These are phyloP conservation scores for Theobroma cacao DNA, from an alignment of 345 rosid genomes.

Conservation along the genomic window DNA sequence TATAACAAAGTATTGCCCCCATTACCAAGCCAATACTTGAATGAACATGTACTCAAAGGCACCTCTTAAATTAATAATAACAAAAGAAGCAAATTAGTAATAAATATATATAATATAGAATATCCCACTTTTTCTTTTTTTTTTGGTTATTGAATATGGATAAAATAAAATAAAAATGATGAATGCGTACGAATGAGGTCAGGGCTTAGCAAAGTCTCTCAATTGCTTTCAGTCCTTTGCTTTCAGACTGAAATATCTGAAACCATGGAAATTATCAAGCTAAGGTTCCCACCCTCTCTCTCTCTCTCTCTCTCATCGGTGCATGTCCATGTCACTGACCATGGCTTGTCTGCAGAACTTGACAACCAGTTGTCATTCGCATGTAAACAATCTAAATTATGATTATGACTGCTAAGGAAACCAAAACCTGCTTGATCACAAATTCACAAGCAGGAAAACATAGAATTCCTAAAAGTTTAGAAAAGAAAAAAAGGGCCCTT, in stretches of 20 bases:
- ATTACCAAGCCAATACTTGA: neutral
- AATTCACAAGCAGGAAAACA: neutral
- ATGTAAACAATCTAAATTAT: neutral
- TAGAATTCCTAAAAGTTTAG: neutral
- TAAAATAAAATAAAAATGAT: neutral
- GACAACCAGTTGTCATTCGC: neutral
- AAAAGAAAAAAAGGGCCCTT: neutral
- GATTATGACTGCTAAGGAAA: neutral
- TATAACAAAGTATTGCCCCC: neutral
- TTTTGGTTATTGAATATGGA: neutral
- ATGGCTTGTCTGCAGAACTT: neutral
- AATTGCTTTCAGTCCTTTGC: constrained; percentile 1
- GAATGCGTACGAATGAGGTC: neutral
- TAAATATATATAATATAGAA: neutral
- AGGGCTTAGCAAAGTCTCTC: neutral
- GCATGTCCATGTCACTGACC: constrained; percentile 10
- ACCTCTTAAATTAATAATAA: neutral
- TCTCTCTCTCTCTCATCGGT: constrained; percentile 2
- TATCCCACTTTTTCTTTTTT: neutral
- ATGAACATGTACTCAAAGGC: neutral
- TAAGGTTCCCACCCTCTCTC: no score
- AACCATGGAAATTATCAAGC: neutral
- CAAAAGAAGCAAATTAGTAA: neutral
- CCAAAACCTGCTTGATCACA: neutral
- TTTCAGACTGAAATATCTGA: neutral